phyloP scores from a whole-genome alignment of 805 yeast genomes.

The Saturnispora halmiae region DNA sequence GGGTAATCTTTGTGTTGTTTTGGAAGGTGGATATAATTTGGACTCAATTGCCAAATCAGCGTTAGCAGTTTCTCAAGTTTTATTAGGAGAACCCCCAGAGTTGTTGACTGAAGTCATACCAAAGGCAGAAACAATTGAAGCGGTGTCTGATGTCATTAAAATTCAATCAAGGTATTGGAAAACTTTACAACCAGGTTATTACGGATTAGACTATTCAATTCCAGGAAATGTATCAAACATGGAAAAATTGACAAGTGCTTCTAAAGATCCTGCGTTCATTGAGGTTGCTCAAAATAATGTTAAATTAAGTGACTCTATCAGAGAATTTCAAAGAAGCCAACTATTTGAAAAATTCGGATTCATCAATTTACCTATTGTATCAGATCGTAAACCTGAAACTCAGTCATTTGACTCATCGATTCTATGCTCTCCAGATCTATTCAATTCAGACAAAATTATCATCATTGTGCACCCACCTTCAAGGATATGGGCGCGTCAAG shows the following conservation, averaged over 20 bases:
- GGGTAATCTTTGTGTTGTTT: constrained; percentile 80
- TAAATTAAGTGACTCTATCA: constrained; percentile 61
- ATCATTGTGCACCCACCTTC: constrained; percentile 85
- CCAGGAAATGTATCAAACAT: constrained; percentile 26
- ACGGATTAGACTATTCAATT: constrained; percentile 27
- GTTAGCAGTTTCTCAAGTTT: constrained; percentile 79
- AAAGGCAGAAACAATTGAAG: constrained; percentile 65
- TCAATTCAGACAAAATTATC: constrained; percentile 53
- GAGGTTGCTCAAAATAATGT: constrained; percentile 34
- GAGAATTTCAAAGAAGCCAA: constrained; percentile 57
- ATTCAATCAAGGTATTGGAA: constrained; percentile 85
- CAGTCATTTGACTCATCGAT: constrained; percentile 46
- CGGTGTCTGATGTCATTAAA: constrained; percentile 70
- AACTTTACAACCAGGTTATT: constrained; percentile 61
- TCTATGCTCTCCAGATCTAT: constrained; percentile 62
- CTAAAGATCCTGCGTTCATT: constrained; percentile 32
- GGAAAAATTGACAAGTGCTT: constrained; percentile 32
- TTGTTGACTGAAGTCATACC: constrained; percentile 59
- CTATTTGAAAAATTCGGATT: constrained; percentile 49
- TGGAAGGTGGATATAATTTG: constrained; percentile 95
- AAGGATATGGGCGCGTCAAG: constrained; percentile 80
- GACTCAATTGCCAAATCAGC: constrained; percentile 89
- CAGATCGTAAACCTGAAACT: constrained; percentile 35
- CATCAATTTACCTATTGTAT: constrained; percentile 56
- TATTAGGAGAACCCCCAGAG: constrained; percentile 94